Evolutionary conservation across 73 alveolate genomes (phyloP).

Genomic region (Paramecium sonneborni): DNA sequence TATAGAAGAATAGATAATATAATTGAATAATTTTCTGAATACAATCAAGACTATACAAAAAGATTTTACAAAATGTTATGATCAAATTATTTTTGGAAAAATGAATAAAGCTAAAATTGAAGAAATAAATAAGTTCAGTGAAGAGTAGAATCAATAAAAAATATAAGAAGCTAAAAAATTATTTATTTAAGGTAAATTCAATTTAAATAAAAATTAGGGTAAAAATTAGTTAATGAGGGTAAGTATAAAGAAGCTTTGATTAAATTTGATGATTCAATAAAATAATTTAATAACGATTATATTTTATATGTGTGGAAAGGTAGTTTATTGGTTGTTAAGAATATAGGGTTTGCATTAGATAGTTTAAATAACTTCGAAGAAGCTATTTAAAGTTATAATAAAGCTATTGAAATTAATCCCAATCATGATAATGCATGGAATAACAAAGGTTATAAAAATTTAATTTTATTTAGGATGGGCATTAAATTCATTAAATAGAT

Average conservation of each 20-base stretch:
- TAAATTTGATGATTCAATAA: too few relatives aligned
- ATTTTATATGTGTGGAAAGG: too few relatives aligned
- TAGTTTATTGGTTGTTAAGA: too few relatives aligned
- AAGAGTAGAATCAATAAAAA: neutral
- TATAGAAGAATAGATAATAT: neutral
- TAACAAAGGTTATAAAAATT: neutral
- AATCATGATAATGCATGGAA: neutral
- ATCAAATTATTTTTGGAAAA: neutral
- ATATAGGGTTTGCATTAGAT: too few relatives aligned
- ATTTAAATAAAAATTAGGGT: too few relatives aligned
- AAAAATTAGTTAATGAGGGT: too few relatives aligned
- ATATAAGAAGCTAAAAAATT: neutral
- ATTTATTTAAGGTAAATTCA: neutral
- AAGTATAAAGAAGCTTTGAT: too few relatives aligned
- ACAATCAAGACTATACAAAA: neutral
- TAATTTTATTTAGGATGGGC: neutral
- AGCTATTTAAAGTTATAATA: neutral
- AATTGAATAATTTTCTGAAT: too few relatives aligned
- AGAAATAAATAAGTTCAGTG: neutral
- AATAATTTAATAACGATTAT: too few relatives aligned
- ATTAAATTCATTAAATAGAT: neutral
- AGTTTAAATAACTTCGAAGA: neutral
- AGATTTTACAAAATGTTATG: neutral
- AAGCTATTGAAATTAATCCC: neutral
- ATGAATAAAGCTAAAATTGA: neutral